A percentile compares a stretch with the other conserved stretches of the same genome.
Evolutionary conservation across 2,329 filamentous ascomycete species (phyloP).

Genomic region (Cyphellophora attinorum): DNA sequence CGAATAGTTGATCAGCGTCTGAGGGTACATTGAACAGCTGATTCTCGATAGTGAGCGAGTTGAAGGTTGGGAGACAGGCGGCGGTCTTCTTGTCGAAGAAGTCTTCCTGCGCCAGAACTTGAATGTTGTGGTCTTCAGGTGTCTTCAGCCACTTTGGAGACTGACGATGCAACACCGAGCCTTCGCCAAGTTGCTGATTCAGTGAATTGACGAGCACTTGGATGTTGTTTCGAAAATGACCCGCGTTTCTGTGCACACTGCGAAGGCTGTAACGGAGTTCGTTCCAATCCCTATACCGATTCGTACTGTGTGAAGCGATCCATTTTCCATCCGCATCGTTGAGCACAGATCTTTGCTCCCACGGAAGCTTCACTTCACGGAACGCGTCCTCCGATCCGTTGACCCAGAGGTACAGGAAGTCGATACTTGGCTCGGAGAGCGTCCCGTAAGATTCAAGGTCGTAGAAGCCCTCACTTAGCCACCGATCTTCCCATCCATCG

Average conservation of each 20-base stretch:
- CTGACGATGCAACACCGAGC: background rate
- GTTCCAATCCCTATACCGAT: conserved; percentile 6
- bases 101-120: conserved; percentile 5
- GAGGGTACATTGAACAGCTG: conserved; percentile 6
- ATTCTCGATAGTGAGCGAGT: conserved; percentile 6
- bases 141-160: conserved; percentile 3
- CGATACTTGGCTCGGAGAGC: conserved; percentile 3
- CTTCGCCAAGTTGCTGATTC: background rate
- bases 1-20: conserved; percentile 2
- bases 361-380: conserved; percentile 1
- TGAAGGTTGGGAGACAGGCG: conserved; percentile 4
- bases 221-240: conserved; percentile 4
- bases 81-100: conserved; percentile 2
- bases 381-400: conserved; percentile 6
- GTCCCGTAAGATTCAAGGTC: conserved; percentile 1
- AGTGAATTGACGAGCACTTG: conserved; percentile 6
- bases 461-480: conserved; percentile 1
- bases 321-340: conserved; percentile 3
- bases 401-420: conserved; percentile 6
- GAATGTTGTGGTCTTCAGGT: background rate
- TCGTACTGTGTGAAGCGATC: conserved; percentile 3
- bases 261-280: conserved; percentile 4
- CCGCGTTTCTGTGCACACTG: conserved; percentile 4
- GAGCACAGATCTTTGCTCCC: conserved; percentile 1
- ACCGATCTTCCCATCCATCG: conserved; percentile 5